Percentiles rank a stretch among this genome's conserved stretches.
Evolutionary conservation across 345 rosid species (phyloP).

Genomic region (Boechera retrofracta): DNA sequence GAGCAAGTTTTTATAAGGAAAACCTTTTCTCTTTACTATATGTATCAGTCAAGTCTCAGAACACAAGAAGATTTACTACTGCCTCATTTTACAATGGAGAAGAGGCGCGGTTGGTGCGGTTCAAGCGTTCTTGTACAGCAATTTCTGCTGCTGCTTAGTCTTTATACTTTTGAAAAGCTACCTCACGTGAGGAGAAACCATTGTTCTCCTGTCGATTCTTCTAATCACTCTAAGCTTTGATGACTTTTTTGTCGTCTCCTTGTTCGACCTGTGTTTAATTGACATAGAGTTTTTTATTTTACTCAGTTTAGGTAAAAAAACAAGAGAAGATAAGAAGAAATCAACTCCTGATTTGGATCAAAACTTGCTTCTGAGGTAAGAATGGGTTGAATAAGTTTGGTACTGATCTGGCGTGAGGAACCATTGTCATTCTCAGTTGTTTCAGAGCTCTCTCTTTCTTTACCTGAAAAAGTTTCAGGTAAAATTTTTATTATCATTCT

Average conservation of each 20-base stretch:
- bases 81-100: not conserved
- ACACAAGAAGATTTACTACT: not conserved
- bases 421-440: slow-evolving; percentile 79
- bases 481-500: not conserved
- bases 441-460: slow-evolving; percentile 85
- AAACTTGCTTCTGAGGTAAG: slow-evolving; percentile 52
- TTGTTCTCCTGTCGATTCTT: slow-evolving; percentile 21
- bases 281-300: not conserved
- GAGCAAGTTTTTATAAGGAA: slow-evolving; percentile 2
- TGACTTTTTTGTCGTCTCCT: slow-evolving; percentile 68
- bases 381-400: slow-evolving; percentile 78
- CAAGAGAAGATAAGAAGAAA: not conserved
- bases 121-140: slow-evolving; percentile 79
- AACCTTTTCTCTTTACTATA: not conserved
- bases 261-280: slow-evolving; percentile 55
- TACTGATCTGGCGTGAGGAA: slow-evolving; percentile 76
- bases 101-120: slow-evolving; percentile 28
- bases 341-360: slow-evolving; percentile 8
- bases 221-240: slow-evolving; percentile 50
- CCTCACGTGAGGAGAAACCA: slow-evolving; percentile 15
- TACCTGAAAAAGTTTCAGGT: slow-evolving; percentile 49
- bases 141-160: not conserved
- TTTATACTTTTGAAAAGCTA: not conserved
- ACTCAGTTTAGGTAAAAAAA: not conserved
- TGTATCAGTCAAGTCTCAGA: not conserved